phyloP scores from a whole-genome alignment of 805 yeast species.

The Starmerella kuoi region DNA sequence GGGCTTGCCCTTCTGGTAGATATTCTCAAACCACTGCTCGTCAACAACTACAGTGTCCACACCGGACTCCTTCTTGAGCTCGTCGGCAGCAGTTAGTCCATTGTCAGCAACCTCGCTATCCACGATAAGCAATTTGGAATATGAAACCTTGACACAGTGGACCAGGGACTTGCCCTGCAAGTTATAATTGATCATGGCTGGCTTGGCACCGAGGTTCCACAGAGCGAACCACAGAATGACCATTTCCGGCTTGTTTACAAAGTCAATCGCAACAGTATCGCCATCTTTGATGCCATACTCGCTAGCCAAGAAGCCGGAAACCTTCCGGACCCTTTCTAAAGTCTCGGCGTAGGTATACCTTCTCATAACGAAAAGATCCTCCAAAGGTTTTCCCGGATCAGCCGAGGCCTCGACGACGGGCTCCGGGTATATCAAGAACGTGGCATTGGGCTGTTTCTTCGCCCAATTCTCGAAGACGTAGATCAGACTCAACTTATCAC shows the following conservation, averaged over 20 bases:
- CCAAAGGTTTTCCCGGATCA: constrained; percentile 17
- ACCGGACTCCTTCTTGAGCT: constrained; percentile 26
- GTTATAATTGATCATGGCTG: constrained; percentile 79
- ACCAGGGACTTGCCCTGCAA: constrained; percentile 57
- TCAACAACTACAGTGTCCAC: constrained; percentile 20
- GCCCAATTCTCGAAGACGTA: constrained; percentile 53
- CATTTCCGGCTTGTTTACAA: constrained; percentile 73
- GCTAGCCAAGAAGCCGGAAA: constrained; percentile 51
- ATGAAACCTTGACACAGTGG: constrained; percentile 67
- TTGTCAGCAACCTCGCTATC: constrained; percentile 56
- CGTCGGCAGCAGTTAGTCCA: constrained; percentile 39
- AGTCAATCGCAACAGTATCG: constrained; percentile 62
- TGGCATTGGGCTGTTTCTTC: constrained; percentile 35
- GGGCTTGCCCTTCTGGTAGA: constrained; percentile 6
- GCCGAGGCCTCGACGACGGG: constrained; percentile 31
- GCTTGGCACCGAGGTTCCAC: constrained; percentile 85
- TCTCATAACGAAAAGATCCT: constrained; percentile 51
- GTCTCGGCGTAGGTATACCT: constrained; percentile 56
- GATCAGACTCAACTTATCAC: constrained; percentile 45
- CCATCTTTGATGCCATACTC: constrained; percentile 54
- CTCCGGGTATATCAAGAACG: constrained; percentile 54
- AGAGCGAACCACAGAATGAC: constrained; percentile 69
- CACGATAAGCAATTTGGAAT: constrained; percentile 50
- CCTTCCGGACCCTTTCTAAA: constrained; percentile 50
- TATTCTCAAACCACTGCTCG: constrained; percentile 38